Evolutionary conservation across 148 eudicot species (phyloP).

Genomic region (Nepenthes gracilis): DNA sequence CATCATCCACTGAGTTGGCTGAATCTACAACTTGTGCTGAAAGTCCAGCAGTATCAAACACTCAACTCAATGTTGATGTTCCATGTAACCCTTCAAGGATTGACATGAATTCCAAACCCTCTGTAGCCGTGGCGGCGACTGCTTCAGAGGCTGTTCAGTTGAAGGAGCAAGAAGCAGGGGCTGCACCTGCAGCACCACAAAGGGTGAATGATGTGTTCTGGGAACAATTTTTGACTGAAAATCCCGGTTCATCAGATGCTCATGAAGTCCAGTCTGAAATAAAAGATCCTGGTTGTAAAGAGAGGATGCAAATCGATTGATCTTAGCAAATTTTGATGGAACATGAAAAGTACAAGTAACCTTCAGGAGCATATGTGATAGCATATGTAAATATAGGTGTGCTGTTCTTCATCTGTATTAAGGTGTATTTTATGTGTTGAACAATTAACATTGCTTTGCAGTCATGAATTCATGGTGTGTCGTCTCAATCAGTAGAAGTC

Average conservation of each 20-base stretch:
- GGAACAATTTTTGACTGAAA: constrained; percentile 85
- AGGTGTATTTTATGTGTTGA: too few species aligned
- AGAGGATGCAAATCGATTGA: constrained; percentile 39
- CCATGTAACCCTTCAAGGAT: constrained; percentile 31
- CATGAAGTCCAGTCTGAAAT: constrained; percentile 45
- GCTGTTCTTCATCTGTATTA: too few species aligned
- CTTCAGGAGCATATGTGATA: constrained; percentile 61
- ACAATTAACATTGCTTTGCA: too few species aligned
- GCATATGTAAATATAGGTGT: constrained; percentile 5
- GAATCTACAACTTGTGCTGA: constrained; percentile 43
- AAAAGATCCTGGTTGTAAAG: constrained; percentile 32
- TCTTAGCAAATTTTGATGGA: constrained; percentile 45
- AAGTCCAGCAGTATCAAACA: constrained; percentile 57
- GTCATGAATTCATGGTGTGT: too few species aligned
- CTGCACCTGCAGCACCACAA: constrained; percentile 24
- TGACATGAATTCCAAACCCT: constrained; percentile 59
- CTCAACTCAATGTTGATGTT: constrained; percentile 42
- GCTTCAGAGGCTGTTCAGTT: constrained; percentile 14
- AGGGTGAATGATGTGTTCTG: constrained; percentile 75
- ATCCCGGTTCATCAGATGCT: constrained; percentile 53
- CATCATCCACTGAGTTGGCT: constrained; percentile 34
- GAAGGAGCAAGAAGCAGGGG: constrained; percentile 27
- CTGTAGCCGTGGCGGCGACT: constrained; percentile 8
- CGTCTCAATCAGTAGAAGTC: too few species aligned
- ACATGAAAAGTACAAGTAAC: constrained; percentile 33